Percentiles rank a stretch among this genome's conserved stretches.
phyloP scores from a whole-genome alignment of 345 rosid species.

The Populus pruinosa region DNA sequence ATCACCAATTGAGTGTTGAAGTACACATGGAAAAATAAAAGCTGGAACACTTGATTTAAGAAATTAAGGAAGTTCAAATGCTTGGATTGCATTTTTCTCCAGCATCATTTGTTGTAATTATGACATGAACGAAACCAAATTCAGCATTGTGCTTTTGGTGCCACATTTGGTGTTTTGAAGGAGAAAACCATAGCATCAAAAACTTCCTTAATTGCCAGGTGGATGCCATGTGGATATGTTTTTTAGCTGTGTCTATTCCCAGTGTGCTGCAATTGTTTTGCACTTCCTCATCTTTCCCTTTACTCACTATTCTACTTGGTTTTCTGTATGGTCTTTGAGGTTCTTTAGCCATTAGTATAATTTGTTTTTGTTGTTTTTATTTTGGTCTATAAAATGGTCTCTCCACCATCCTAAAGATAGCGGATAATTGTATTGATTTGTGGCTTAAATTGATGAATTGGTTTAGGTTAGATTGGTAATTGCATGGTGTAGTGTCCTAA shows the following conservation, averaged over 20 bases:
- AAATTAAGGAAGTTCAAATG: background rate
- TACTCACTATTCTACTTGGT: background rate
- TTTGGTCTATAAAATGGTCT: background rate
- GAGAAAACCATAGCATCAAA: background rate
- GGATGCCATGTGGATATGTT: background rate
- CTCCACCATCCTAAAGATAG: background rate
- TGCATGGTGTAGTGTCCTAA: no score
- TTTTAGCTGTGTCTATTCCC: background rate
- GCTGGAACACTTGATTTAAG: no score
- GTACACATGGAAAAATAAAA: background rate
- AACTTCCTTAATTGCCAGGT: background rate
- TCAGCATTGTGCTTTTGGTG: background rate
- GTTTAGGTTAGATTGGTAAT: no score
- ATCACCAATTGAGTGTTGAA: background rate
- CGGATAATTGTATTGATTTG: no score
- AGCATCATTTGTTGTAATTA: background rate
- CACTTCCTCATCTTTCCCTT: background rate
- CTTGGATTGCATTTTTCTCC: background rate
- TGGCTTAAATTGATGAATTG: no score
- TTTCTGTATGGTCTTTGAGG: background rate
- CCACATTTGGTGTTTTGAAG: background rate
- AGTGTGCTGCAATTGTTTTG: background rate
- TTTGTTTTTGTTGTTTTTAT: background rate
- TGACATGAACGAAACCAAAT: background rate
- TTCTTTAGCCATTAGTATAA: background rate